Base-by-base conservation (phyloP, 495 filamentous ascomycete species). In the Tuber melanosporum region DNA sequence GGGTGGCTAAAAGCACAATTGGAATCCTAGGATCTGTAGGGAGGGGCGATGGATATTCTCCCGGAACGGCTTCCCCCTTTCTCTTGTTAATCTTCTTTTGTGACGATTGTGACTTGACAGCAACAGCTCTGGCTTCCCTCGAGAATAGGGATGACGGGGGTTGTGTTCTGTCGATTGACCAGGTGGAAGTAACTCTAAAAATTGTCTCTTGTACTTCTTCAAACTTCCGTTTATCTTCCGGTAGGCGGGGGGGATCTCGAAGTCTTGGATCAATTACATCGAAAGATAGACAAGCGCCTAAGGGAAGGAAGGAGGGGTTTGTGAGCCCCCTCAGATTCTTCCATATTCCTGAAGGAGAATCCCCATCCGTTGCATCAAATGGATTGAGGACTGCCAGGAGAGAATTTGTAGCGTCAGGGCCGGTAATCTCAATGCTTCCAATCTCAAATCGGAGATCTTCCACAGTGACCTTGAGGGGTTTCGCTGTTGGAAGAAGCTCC, bases 381-480 rank as follows among this genome's bases (percentile, higher is more conserved):
- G 94, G 91, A 71, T 88, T 87, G 72, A 99, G 87, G 26, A 91
- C 86, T 10, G 91, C 88, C 39, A 94, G 85, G 3, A 99, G 85
- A 4, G 93, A 88, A 84, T 98, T 94, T 4, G 92, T 94, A 10
- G 93, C 92, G 3, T 88, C 92, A 1, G 95, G 94, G 0, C 95
- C 95, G 0, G 89, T 91, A 74, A 98, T 86, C 78, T 97, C 92
- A 72, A 98, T 95, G 82, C 94, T 97, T 70, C 95, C 95, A 83
- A 99, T 91, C 80, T 98, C 94, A 81, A 93, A 98, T 3, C 95
- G 89, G 20, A 99, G 84, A 82, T 99, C 95, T 82, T 97, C 93
- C n/a, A 97, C 83, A 74, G 89, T 90, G 36, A 95, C 89, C 15
- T 86, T 86, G 7, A 93, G 92, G 45, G 88, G 90, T 82, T 94